A percentile compares a stretch with the other conserved stretches of the same genome.
Evolutionary conservation across 73 alveolate genomes (phyloP).

Genomic region (Paraurostyla sp.): DNA sequence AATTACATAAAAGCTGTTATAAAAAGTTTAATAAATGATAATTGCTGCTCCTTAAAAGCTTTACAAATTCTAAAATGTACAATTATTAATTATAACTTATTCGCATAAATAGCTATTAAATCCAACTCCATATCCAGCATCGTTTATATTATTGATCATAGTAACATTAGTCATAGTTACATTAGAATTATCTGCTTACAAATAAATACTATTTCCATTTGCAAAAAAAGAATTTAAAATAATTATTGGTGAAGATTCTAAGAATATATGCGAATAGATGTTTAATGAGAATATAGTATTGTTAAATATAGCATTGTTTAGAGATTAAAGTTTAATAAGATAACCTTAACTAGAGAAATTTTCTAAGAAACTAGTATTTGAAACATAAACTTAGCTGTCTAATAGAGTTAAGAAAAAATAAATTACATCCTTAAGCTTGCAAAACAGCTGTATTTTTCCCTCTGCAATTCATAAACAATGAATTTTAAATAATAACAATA

Average conservation of each 20-base stretch:
- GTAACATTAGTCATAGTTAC: not conserved
- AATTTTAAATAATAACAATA: not conserved
- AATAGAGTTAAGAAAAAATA: not conserved
- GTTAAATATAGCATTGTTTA: not conserved
- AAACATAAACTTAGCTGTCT: not conserved
- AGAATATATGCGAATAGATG: not conserved
- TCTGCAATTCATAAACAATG: slow-evolving; percentile 34
- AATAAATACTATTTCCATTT: not conserved
- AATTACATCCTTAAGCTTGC: slow-evolving; percentile 38
- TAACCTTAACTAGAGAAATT: not conserved
- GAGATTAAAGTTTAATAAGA: not conserved
- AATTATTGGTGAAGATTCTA: not conserved
- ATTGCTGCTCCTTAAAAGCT: not conserved
- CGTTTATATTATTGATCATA: too few species aligned
- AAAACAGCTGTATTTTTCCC: slow-evolving; percentile 29
- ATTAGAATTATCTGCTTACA: not conserved
- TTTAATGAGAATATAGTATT: not conserved
- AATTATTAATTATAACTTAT: too few species aligned
- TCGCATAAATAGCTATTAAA: too few species aligned
- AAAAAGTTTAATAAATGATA: too few species aligned
- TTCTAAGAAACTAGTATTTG: not conserved
- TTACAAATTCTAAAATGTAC: not conserved
- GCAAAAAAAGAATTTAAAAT: not conserved
- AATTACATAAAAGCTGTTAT: too few species aligned
- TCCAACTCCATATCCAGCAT: too few species aligned